phyloP scores from a whole-genome alignment of 495 filamentous ascomycete genomes.

The Bathelium albidoporum region DNA sequence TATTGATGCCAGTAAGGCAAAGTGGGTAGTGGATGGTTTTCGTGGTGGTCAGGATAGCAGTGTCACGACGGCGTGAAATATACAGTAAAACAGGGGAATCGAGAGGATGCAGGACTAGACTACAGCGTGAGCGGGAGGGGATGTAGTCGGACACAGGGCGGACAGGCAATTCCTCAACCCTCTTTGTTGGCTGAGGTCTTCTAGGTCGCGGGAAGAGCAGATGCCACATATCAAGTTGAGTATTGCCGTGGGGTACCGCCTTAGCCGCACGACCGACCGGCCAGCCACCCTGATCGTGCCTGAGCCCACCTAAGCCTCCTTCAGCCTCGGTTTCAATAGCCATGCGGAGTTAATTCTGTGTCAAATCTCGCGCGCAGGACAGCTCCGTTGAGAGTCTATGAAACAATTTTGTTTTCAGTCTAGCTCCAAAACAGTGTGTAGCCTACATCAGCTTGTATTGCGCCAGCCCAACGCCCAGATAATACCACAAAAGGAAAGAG shows the following conservation, averaged over 20 bases:
- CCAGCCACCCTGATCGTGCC: neutral
- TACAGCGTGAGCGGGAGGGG: neutral
- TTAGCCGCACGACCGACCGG: neutral
- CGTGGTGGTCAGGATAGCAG: neutral
- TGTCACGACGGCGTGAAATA: neutral
- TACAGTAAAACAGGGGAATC: neutral
- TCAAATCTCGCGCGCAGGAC: no score
- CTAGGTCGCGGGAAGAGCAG: neutral
- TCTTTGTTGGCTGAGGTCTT: slow-evolving; percentile 2
- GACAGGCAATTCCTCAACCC: neutral
- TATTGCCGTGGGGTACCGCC: neutral
- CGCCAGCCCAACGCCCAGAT: neutral
- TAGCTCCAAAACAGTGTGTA: neutral
- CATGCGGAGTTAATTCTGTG: no score
- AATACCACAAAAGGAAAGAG: neutral
- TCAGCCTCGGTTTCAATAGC: no score
- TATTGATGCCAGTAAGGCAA: neutral
- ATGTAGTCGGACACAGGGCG: neutral
- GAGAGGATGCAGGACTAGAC: neutral
- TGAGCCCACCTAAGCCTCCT: neutral
- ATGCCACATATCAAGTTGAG: slow-evolving; percentile 1
- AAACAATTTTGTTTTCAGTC: neutral
- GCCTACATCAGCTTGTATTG: neutral
- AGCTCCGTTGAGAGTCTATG: neutral
- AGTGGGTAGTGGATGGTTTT: neutral